Conservation (phyloP, 331 rosid species). For the Acacia pycnantha region DNA sequence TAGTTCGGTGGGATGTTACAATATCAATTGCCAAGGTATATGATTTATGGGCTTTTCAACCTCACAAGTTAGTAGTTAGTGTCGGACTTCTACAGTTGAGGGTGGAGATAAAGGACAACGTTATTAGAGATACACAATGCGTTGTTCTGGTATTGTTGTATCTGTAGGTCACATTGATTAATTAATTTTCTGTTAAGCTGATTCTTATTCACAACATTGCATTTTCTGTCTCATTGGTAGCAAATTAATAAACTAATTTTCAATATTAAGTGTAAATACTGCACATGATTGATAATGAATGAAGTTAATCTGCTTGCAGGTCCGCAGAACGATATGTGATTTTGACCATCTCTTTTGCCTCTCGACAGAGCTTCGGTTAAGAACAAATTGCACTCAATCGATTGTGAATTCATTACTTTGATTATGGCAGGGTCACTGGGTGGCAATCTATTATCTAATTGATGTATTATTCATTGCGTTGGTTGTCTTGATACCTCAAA, state of each 20-base stretch:
- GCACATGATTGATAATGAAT: not conserved
- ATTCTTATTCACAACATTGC: not conserved
- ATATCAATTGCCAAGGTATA: not conserved
- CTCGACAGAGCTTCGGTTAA: not conserved
- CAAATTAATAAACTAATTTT: not conserved
- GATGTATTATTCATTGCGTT: not conserved
- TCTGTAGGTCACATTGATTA: not conserved
- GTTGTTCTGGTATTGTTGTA: not conserved
- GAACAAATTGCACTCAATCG: not conserved
- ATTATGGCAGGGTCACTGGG: not conserved
- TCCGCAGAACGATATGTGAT: not conserved
- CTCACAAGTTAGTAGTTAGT: not conserved
- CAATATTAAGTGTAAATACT: not conserved
- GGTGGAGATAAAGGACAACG: not conserved
- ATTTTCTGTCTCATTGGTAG: not conserved
- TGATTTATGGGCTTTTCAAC: not conserved
- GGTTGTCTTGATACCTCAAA: not conserved
- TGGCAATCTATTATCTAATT: not conserved
- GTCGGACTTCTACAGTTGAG: not conserved
- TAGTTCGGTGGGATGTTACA: not conserved
- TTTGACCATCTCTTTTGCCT: not conserved
- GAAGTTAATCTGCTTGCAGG: not conserved
- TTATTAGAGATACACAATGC: not conserved
- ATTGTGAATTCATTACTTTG: not conserved
- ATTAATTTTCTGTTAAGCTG: not conserved